A percentile compares a stretch with the other conserved stretches of the same genome.
These are phyloP conservation scores for Massariosphaeria phaeospora DNA, from an alignment of 495 filamentous ascomycete species.

Conservation along the genomic window DNA sequence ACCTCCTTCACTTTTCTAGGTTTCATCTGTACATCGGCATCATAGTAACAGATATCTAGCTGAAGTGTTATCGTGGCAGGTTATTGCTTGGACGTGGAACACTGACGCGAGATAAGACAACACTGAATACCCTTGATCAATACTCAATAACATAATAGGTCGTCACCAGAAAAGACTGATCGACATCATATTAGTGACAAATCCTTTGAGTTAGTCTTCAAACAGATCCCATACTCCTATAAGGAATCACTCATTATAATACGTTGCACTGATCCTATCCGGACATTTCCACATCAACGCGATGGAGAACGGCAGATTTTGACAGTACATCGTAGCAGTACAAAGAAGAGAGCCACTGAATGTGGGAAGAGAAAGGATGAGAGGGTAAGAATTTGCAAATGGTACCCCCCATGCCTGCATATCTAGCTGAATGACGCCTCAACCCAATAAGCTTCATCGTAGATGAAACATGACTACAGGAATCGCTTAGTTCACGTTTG, in stretches of 20 bases:
- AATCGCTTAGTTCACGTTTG: no score
- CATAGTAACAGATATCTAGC: conserved; percentile 21
- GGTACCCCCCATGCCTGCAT: conserved; percentile 11
- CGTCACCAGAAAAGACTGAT: conserved; percentile 11
- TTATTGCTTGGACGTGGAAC: background rate
- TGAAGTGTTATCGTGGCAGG: background rate
- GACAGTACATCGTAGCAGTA: conserved; percentile 6
- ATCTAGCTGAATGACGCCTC: conserved; percentile 5
- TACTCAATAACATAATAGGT: conserved; percentile 10
- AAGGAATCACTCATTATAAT: conserved; percentile 10
- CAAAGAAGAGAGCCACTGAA: conserved; percentile 18
- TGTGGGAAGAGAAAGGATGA: background rate
- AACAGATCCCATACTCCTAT: background rate
- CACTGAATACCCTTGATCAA: conserved; percentile 22
- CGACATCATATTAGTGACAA: conserved; percentile 20
- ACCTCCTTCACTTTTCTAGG: conserved; percentile 16
- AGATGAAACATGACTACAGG: no score
- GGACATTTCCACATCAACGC: conserved; percentile 4
- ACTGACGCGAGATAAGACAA: conserved; percentile 13
- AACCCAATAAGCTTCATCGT: background rate
- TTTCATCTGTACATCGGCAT: conserved; percentile 23
- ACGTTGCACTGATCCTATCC: conserved; percentile 5
- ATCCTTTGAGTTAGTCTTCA: conserved; percentile 19
- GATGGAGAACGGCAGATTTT: conserved; percentile 25
- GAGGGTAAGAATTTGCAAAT: background rate